Percentiles rank a stretch among this genome's conserved stretches.
phyloP scores from a whole-genome alignment of 1,139 yeast genomes.

The Hansenula sp. region DNA sequence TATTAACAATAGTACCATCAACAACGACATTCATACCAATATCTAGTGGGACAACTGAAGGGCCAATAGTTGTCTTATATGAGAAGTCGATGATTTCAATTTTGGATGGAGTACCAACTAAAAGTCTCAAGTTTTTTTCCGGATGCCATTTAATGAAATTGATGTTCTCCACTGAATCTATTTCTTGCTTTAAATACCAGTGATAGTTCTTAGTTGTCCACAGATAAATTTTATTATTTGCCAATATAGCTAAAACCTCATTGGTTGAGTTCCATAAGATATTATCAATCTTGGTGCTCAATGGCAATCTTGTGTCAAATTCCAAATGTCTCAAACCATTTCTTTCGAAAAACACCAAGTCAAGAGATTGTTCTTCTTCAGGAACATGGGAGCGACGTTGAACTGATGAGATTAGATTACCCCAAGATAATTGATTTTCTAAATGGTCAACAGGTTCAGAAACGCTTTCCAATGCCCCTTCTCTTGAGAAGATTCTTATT shows the following conservation, averaged over 20 bases:
- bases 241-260: conserved; percentile 69
- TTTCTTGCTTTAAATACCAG: conserved; percentile 89
- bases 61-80: conserved; percentile 62
- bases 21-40: conserved; percentile 75
- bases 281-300: conserved; percentile 43
- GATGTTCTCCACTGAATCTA: conserved; percentile 35
- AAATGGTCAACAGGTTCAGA: conserved; percentile 88
- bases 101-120: conserved; percentile 52
- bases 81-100: conserved; percentile 71
- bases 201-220: conserved; percentile 95
- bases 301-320: conserved; percentile 64
- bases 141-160: conserved; percentile 77
- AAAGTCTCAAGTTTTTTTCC: conserved; percentile 74
- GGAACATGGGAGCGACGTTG: conserved; percentile 47
- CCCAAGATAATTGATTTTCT: conserved; percentile 80
- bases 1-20: conserved; percentile 69
- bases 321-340: conserved; percentile 93
- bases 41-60: conserved; percentile 64
- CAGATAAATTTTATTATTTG: conserved; percentile 61
- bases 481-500: conserved; percentile 76
- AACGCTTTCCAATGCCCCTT: conserved; percentile 76
- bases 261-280: conserved; percentile 83
- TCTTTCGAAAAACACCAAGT: conserved; percentile 81
- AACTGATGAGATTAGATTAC: conserved; percentile 79
- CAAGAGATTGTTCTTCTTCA: conserved; percentile 25